Conservation (phyloP, 768 basidiomycete genomes). For the Arthromyces matolae region DNA sequence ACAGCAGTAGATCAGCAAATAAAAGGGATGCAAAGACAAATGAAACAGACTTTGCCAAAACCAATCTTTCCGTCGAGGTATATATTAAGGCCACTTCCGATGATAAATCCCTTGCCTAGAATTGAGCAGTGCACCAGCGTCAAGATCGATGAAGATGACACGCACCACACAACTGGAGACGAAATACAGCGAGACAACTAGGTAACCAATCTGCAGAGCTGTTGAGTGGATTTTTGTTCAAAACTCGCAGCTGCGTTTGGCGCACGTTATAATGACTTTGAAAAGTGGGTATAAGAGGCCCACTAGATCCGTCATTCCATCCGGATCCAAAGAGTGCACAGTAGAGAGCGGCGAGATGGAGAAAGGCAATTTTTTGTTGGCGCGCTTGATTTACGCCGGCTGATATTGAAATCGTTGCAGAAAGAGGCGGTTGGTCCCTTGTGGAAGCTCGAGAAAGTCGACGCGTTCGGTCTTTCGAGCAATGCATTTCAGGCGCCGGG, state of each 20-base stretch:
- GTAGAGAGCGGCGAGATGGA: slow-evolving; percentile 41
- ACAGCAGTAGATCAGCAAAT: not conserved
- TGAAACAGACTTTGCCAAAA: slow-evolving; percentile 40
- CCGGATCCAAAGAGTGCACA: slow-evolving; percentile 42
- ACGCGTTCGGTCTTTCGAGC: slow-evolving; percentile 8
- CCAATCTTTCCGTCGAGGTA: slow-evolving; percentile 41
- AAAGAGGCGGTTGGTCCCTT: not conserved
- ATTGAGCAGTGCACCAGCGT: no score
- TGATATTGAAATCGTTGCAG: not conserved
- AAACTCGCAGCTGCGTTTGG: not conserved
- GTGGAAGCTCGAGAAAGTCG: slow-evolving; percentile 5
- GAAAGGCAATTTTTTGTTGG: slow-evolving; percentile 4
- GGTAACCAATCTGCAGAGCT: slow-evolving; percentile 35
- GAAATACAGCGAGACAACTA: slow-evolving; percentile 54
- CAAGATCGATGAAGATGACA: not conserved
- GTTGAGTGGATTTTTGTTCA: not conserved
- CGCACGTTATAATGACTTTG: slow-evolving; percentile 25
- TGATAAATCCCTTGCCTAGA: slow-evolving; percentile 42
- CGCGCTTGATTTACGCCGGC: not conserved
- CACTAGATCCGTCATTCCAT: slow-evolving; percentile 26
- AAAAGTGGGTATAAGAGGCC: slow-evolving; percentile 24
- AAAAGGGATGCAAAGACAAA: not conserved
- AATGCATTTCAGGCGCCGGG: not conserved
- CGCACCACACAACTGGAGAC: slow-evolving; percentile 28
- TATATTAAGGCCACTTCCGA: slow-evolving; percentile 45